These are phyloP conservation scores for Macadamia integrifolia DNA, from an alignment of 164 flowering plant species.

Conservation along the genomic window DNA sequence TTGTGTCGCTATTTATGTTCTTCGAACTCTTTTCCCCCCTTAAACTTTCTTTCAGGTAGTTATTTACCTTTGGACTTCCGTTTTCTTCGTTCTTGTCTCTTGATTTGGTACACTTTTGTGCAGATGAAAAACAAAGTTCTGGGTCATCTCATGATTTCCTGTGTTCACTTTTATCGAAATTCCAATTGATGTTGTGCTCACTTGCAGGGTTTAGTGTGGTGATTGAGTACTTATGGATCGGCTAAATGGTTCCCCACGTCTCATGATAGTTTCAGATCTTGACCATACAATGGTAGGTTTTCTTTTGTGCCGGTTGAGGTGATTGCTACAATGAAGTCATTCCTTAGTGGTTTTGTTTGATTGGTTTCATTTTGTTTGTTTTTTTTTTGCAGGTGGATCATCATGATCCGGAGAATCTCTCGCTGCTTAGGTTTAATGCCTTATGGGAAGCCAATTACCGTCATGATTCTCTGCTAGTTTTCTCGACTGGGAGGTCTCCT, in stretches of 20 bases:
- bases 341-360: background rate
- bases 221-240: slow-evolving; percentile 48
- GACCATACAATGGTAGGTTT: slow-evolving; percentile 88
- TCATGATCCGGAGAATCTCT: slow-evolving; percentile 77
- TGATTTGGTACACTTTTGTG: too few relatives aligned
- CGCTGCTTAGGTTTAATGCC: slow-evolving; percentile 85
- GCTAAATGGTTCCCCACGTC: slow-evolving; percentile 52
- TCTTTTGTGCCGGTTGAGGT: background rate
- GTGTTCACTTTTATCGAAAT: too few relatives aligned
- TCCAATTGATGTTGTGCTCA: too few relatives aligned
- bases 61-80: too few relatives aligned
- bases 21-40: too few relatives aligned
- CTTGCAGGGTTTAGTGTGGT: background rate
- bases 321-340: background rate
- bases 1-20: too few relatives aligned
- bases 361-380: background rate
- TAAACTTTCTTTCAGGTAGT: too few relatives aligned
- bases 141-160: too few relatives aligned
- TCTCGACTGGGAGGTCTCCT: slow-evolving; percentile 94
- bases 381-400: slow-evolving; percentile 78
- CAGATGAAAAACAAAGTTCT: too few relatives aligned
- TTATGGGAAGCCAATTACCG: slow-evolving; percentile 87
- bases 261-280: slow-evolving; percentile 98
- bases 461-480: slow-evolving; percentile 78
- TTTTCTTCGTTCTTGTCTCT: too few relatives aligned